Conservation (phyloP, 2,329 filamentous ascomycete species). For the Botrytis fabae region DNA sequence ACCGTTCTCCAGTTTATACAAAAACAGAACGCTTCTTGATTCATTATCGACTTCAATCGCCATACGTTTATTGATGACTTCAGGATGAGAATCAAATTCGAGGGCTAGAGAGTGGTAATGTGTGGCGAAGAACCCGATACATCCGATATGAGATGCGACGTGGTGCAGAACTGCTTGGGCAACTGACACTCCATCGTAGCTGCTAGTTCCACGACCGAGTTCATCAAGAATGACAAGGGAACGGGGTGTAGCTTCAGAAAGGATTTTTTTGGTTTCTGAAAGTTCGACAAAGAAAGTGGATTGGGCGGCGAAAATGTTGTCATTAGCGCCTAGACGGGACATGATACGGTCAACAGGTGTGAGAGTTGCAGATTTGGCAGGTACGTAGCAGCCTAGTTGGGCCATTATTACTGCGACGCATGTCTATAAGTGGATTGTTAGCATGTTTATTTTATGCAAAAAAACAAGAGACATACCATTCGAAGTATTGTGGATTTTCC, state of each 20-base stretch:
- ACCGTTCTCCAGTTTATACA: constrained; percentile 91
- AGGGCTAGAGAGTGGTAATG: constrained; percentile 94
- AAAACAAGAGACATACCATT: constrained; percentile 63
- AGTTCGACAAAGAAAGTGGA: constrained; percentile 98
- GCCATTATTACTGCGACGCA: constrained; percentile 97
- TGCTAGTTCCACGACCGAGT: constrained; percentile 89
- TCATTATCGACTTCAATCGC: constrained; percentile 88
- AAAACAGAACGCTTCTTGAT: constrained; percentile 84
- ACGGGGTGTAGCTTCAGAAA: constrained; percentile 88
- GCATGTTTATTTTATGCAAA: constrained; percentile 13
- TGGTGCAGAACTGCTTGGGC: constrained; percentile 98
- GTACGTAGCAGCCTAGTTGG: constrained; percentile 91
- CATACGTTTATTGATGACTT: constrained; percentile 86
- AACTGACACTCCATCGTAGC: constrained; percentile 94
- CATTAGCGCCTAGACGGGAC: constrained; percentile 94
- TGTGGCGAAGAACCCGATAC: constrained; percentile 94
- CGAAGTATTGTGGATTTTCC: constrained; percentile 95
- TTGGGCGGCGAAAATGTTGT: constrained; percentile 98
- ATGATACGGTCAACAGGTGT: constrained; percentile 97
- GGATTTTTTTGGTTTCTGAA: constrained; percentile 96
- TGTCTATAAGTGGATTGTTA: constrained; percentile 54
- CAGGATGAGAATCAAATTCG: constrained; percentile 86
- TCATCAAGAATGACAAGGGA: constrained; percentile 97
- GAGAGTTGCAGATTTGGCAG: constrained; percentile 75
- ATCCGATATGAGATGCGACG: constrained; percentile 88